Conservation (phyloP, 495 filamentous ascomycete species). For the Penicillium riverlandense region DNA sequence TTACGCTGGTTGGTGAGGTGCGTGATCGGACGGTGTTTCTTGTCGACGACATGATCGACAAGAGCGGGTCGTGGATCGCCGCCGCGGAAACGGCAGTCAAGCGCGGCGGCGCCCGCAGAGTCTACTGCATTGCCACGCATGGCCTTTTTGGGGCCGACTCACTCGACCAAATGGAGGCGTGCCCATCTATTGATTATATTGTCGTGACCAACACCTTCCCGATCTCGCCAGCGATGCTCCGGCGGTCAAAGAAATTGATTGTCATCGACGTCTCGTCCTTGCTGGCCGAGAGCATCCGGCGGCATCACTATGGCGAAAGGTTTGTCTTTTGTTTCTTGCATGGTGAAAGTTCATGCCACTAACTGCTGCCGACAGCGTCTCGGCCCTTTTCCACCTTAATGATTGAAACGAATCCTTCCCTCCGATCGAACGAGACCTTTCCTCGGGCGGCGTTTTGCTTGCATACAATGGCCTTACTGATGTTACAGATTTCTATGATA, state of each 20-base stretch:
- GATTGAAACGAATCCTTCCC: constrained; percentile 19
- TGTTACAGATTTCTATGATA: constrained; percentile 15
- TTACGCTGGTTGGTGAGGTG: constrained; percentile 93
- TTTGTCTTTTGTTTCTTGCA: constrained; percentile 15
- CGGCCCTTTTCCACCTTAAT: constrained; percentile 67
- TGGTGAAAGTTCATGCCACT: neutral
- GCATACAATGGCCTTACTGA: constrained; percentile 7
- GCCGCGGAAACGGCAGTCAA: constrained; percentile 97
- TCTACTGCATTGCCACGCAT: constrained; percentile 97
- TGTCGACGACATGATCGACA: constrained; percentile 99
- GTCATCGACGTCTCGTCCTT: constrained; percentile 83
- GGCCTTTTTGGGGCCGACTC: constrained; percentile 87
- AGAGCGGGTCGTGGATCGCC: constrained; percentile 92
- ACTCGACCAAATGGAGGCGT: constrained; percentile 82
- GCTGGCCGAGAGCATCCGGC: constrained; percentile 83
- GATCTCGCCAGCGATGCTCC: constrained; percentile 63
- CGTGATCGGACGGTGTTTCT: constrained; percentile 80
- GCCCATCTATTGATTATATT: constrained; percentile 86
- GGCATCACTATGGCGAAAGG: constrained; percentile 86
- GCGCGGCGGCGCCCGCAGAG: constrained; percentile 81
- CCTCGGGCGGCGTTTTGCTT: constrained; percentile 12
- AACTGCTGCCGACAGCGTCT: constrained; percentile 52
- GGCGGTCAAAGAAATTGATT: constrained; percentile 72
- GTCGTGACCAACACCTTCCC: constrained; percentile 97
- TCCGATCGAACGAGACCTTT: neutral